These are phyloP conservation scores for Clitoria ternatea DNA, from an alignment of 306 rosid genomes.

Conservation along the genomic window DNA sequence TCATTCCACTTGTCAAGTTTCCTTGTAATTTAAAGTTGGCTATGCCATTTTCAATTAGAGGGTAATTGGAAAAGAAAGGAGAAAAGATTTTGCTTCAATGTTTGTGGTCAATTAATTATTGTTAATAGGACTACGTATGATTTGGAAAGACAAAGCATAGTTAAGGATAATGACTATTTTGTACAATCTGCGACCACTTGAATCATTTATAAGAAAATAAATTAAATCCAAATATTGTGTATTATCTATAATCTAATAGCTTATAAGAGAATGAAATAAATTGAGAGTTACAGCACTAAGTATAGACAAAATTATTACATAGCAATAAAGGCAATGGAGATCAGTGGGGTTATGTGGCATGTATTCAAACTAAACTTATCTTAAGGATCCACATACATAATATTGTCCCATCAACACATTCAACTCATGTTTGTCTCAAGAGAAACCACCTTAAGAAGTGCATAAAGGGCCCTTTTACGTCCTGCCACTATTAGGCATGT, in stretches of 20 bases:
- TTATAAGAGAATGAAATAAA: background rate
- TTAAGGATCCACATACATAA: conserved; percentile 54
- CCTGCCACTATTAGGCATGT: conserved; percentile 47
- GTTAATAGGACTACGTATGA: background rate
- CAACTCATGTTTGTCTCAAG: conserved; percentile 35
- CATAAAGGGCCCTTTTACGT: conserved; percentile 37
- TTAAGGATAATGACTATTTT: background rate
- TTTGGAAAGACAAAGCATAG: background rate
- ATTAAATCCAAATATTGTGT: background rate
- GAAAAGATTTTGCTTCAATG: background rate
- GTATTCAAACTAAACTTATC: conserved; percentile 19
- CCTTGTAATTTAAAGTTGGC: background rate
- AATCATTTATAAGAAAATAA: background rate
- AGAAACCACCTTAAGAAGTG: conserved; percentile 42
- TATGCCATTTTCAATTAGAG: background rate
- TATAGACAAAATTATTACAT: background rate
- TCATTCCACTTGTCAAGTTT: conserved; percentile 17
- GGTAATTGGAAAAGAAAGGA: background rate
- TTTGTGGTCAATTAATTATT: conserved; percentile 1
- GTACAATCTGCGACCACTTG: background rate
- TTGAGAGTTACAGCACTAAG: background rate
- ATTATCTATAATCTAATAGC: too few species aligned
- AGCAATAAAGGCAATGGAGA: conserved; percentile 21
- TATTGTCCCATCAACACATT: conserved; percentile 49
- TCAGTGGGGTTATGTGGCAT: conserved; percentile 44